Conservation (phyloP, 331 rosid species). For the Saraca asoca region DNA sequence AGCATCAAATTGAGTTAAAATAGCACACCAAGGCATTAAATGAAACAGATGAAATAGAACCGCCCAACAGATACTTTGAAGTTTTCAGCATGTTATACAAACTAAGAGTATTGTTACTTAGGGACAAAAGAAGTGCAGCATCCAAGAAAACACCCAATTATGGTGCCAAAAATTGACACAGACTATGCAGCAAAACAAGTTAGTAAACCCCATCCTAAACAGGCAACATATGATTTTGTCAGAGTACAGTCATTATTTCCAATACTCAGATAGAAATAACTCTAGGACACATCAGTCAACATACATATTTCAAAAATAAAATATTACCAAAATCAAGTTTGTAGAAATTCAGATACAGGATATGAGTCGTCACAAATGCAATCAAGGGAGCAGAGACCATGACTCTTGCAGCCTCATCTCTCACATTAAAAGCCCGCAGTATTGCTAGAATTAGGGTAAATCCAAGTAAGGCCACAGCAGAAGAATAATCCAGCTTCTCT, state of each 20-base stretch:
- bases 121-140: background rate
- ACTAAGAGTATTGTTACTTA: too few species aligned
- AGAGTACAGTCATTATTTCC: conserved; percentile 3
- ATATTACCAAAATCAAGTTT: conserved; percentile 70
- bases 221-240: background rate
- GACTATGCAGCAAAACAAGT: conserved; percentile 6
- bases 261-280: background rate
- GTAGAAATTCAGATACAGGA: conserved; percentile 85
- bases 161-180: background rate
- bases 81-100: too few species aligned
- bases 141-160: background rate
- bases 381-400: conserved; percentile 90
- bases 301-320: conserved; percentile 34
- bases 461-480: conserved; percentile 88
- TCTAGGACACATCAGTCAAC: conserved; percentile 11
- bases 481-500: conserved; percentile 81
- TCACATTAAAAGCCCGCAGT: conserved; percentile 71
- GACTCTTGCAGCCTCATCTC: conserved; percentile 86
- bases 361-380: conserved; percentile 87
- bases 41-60: too few species aligned
- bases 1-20: background rate
- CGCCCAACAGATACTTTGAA: too few species aligned
- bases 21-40: background rate
- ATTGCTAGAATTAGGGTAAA: conserved; percentile 67
- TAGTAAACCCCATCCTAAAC: conserved; percentile 14